A percentile compares a stretch with the other conserved stretches of the same genome.
Conservation (phyloP, 2,329 filamentous ascomycete species). For the Apiospora arundinis region DNA sequence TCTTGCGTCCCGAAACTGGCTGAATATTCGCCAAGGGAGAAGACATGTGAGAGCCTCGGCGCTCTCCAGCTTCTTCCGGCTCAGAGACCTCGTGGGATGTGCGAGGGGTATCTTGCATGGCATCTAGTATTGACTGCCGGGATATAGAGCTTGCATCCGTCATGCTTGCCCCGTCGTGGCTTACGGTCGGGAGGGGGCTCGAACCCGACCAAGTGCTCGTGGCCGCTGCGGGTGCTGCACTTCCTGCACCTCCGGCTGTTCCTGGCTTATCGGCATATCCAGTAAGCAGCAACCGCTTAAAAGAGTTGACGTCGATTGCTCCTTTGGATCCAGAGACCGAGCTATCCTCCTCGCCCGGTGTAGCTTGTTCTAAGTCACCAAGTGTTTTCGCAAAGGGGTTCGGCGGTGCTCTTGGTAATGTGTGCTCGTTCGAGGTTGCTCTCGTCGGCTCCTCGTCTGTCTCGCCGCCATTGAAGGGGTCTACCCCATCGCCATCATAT, state of each 20-base stretch:
- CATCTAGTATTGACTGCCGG: constrained; percentile 63
- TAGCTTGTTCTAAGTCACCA: constrained; percentile 53
- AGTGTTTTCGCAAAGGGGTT: constrained; percentile 65
- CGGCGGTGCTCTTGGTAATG: constrained; percentile 43
- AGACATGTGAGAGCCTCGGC: constrained; percentile 41
- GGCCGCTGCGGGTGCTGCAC: background rate
- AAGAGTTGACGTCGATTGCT: constrained; percentile 77
- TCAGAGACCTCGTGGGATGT: constrained; percentile 65
- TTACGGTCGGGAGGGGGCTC: constrained; percentile 33
- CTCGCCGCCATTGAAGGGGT: constrained; percentile 34
- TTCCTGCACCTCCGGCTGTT: constrained; percentile 31
- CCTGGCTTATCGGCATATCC: constrained; percentile 59
- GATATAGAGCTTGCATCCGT: constrained; percentile 66
- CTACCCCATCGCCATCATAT: constrained; percentile 34
- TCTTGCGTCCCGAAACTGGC: constrained; percentile 47
- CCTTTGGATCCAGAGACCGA: constrained; percentile 45
- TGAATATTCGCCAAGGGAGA: constrained; percentile 33
- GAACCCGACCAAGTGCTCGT: constrained; percentile 30
- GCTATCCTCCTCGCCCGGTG: constrained; percentile 39
- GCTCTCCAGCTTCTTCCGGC: constrained; percentile 56
- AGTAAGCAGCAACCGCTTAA: constrained; percentile 77
- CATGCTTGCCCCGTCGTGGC: constrained; percentile 54
- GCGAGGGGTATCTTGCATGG: constrained; percentile 56
- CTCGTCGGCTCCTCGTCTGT: constrained; percentile 23
- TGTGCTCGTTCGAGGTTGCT: constrained; percentile 28